Percentiles rank a stretch among this genome's conserved stretches.
Conservation (phyloP, 495 filamentous ascomycete species). For the Lasiosphaeria miniovina region DNA sequence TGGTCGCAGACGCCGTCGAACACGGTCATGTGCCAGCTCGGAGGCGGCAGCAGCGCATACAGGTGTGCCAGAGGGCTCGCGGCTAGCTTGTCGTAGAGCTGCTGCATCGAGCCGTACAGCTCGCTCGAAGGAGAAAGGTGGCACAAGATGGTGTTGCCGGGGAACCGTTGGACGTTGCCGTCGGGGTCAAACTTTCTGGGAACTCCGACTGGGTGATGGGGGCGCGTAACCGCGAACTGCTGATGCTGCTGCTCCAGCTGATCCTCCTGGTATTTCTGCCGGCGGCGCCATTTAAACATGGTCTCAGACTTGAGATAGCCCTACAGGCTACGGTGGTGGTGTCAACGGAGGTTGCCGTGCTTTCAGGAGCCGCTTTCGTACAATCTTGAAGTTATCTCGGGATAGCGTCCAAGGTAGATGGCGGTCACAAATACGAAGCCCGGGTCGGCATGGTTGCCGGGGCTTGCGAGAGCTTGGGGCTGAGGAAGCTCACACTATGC, state of each 20-base stretch:
- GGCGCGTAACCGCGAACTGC: not conserved
- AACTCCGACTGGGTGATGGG: slow-evolving; percentile 18
- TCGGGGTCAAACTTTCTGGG: slow-evolving; percentile 23
- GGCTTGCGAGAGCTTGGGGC: too few relatives aligned
- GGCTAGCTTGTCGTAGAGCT: slow-evolving; percentile 12
- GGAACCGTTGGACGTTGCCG: slow-evolving; percentile 23
- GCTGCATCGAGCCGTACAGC: slow-evolving; percentile 17
- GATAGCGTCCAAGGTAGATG: too few relatives aligned
- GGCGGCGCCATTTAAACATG: too few relatives aligned
- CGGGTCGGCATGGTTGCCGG: too few relatives aligned
- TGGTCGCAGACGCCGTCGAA: slow-evolving; percentile 27
- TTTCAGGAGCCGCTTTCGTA: too few relatives aligned
- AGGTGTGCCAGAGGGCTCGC: slow-evolving; percentile 5
- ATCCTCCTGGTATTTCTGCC: too few relatives aligned
- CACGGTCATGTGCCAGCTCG: slow-evolving; percentile 27
- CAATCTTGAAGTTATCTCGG: too few relatives aligned
- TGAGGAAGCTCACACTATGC: too few relatives aligned
- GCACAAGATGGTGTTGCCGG: slow-evolving; percentile 28
- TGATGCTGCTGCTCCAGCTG: not conserved
- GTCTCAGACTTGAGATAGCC: too few relatives aligned
- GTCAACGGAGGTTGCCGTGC: too few relatives aligned
- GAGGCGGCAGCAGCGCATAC: slow-evolving; percentile 21
- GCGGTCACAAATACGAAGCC: too few relatives aligned
- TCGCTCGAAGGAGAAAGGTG: slow-evolving; percentile 12
- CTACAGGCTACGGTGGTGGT: too few relatives aligned